Evolutionary conservation across 768 basidiomycete species (phyloP).

Genomic region (Trametes cubensis): DNA sequence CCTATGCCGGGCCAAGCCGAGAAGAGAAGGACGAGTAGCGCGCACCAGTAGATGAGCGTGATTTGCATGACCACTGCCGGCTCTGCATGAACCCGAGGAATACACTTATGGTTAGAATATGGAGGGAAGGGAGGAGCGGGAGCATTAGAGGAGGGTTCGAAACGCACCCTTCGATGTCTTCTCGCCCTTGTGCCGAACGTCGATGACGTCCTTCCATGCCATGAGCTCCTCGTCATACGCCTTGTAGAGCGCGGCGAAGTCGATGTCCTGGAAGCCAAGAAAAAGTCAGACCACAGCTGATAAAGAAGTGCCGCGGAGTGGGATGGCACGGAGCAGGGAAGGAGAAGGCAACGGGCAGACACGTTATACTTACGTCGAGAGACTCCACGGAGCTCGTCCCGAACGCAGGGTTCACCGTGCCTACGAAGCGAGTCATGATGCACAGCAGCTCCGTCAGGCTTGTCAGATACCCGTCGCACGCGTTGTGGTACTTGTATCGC

Average conservation of each 20-base stretch:
- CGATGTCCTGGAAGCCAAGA: conserved; percentile 24
- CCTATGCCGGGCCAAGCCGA: background rate
- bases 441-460: conserved; percentile 36
- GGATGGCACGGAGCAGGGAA: too few relatives aligned
- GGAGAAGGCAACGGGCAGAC: background rate
- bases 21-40: background rate
- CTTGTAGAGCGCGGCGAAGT: conserved; percentile 28
- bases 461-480: conserved; percentile 34
- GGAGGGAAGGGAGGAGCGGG: background rate
- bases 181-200: conserved; percentile 25
- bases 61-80: conserved; percentile 22
- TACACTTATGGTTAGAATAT: background rate
- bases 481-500: conserved; percentile 31
- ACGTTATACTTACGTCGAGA: conserved; percentile 15
- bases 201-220: conserved; percentile 25
- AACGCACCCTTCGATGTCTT: conserved; percentile 22
- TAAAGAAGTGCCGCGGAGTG: too few relatives aligned
- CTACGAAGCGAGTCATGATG: conserved; percentile 36
- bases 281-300: background rate
- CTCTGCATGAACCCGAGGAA: conserved; percentile 1
- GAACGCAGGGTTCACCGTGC: conserved; percentile 28
- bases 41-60: conserved; percentile 22
- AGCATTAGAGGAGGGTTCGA: background rate
- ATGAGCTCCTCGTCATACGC: conserved; percentile 30
- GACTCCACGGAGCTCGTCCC: conserved; percentile 22